Evolutionary conservation across 805 yeast species (phyloP), one percentile per base, ranked within the genome.

Genomic region (Cyberlindnera mississippiensis): DNA sequence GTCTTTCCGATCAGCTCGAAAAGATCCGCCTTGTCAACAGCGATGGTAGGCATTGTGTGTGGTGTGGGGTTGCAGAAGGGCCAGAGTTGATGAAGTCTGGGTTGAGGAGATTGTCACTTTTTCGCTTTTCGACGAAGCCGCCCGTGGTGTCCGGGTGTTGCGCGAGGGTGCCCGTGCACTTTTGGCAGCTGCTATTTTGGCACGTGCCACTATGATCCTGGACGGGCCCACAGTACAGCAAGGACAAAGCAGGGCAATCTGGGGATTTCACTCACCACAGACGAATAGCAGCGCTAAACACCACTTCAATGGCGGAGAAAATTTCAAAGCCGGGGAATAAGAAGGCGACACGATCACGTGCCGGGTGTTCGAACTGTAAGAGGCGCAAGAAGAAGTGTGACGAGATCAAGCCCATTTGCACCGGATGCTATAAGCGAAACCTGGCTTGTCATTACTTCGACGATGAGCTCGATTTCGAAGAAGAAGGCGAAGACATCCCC

Each of bases 21-120:
- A 50, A 93, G 77, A 63, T 93, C 98, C 61, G 82, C 85, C 63
- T 95, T 90, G 65, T 93, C 97, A 51, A 93, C 97, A 24, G 95
- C 76, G 60, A 93, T 75, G 66, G 99, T 93, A 70, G 99, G 99
- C 99, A 93, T 93, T 6, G 20, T 17, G 28, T n/a, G 32, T 26
- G 6, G 15, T 14, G n/a, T 33, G 19, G 7, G n/a, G 4, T 17
- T n/a, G 8, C 16, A 16, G 32, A 14, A 16, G n/a, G n/a, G n/a
- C n/a, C n/a, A n/a, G n/a, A n/a, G n/a, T n/a, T n/a, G n/a, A n/a
- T n/a, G 17, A 16, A 28, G 6, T 6, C 15, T 6, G 30, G n/a
- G 6, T 5, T 28, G n/a, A 28, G 6, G 6, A 6, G 12, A 28
- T 13, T 6, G 15, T 28, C 5, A 10, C 24, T 33, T 33, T 20